A percentile compares a stretch with the other conserved stretches of the same genome.
phyloP scores from a whole-genome alignment of 2,329 filamentous ascomycete genomes.

The Madurella mycetomatis region DNA sequence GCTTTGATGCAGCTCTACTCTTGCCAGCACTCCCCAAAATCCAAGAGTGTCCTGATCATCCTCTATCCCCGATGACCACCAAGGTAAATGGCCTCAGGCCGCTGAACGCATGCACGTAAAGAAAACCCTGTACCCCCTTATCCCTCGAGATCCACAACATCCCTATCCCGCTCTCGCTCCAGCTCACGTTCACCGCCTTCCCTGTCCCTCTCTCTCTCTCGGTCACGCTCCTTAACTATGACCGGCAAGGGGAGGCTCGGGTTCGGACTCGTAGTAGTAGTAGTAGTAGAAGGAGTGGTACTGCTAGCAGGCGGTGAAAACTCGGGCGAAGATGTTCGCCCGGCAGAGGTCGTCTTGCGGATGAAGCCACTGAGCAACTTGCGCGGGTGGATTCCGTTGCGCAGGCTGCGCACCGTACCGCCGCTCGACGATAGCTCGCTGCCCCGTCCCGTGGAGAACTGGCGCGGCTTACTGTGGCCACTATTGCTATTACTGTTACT shows the following conservation, averaged over 20 bases:
- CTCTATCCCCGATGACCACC: no score
- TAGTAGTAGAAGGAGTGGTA: slow-evolving; percentile 1
- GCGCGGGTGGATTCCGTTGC: slow-evolving; percentile 38
- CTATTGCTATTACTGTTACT: slow-evolving; percentile 10
- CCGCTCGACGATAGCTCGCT: slow-evolving; percentile 29
- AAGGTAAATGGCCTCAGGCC: no score
- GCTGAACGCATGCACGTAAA: no score
- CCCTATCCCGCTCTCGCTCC: no score
- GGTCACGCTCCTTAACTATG: slow-evolving; percentile 9
- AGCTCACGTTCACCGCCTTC: background rate
- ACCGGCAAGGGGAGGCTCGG: background rate
- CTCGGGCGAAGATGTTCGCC: slow-evolving; percentile 28
- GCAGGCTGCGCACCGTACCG: slow-evolving; percentile 31
- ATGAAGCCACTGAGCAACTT: slow-evolving; percentile 42
- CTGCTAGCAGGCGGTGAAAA: background rate
- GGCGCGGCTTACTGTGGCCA: slow-evolving; percentile 24
- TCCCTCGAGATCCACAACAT: no score
- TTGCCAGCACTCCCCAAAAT: no score
- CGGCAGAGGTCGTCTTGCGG: slow-evolving; percentile 25
- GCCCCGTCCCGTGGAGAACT: slow-evolving; percentile 27
- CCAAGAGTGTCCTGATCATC: no score
- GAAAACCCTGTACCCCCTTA: no score
- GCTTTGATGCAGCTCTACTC: no score
- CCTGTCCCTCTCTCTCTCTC: slow-evolving; percentile 10
- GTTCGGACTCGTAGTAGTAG: background rate